Percentiles rank a stretch among this genome's conserved stretches.
Evolutionary conservation across 306 rosid genomes (phyloP).

Genomic region (Prunus armeniaca): DNA sequence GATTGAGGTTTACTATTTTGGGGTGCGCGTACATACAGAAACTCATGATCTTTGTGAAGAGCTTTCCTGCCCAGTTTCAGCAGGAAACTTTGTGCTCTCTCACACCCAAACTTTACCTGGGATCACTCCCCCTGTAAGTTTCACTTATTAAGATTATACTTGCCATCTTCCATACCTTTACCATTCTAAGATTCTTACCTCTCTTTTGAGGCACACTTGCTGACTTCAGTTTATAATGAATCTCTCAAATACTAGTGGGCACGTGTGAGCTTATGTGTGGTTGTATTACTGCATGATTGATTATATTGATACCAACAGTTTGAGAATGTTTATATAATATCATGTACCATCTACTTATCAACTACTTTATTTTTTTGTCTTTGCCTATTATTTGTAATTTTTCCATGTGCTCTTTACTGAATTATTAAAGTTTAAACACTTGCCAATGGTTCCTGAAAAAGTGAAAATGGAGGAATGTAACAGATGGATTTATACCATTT

Average conservation of each 20-base stretch:
- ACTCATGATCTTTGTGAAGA: conserved; percentile 49
- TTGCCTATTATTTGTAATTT: background rate
- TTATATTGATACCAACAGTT: background rate
- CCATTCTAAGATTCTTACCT: background rate
- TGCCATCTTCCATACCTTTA: background rate
- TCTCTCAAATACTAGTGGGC: background rate
- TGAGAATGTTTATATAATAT: background rate
- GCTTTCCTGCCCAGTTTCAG: conserved; percentile 54
- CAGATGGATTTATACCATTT: background rate
- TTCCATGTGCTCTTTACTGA: background rate
- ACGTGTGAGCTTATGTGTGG: background rate
- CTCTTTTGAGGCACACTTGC: background rate
- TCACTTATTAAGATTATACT: conserved; percentile 20
- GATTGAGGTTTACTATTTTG: conserved; percentile 65
- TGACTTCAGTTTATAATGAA: background rate
- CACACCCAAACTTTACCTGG: conserved; percentile 72
- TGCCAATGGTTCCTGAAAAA: background rate
- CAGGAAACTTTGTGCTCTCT: conserved; percentile 61
- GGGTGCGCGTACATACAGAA: conserved; percentile 71
- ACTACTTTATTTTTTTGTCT: background rate
- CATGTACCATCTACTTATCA: background rate
- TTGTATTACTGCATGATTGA: background rate
- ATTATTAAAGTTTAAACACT: background rate
- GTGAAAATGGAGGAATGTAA: background rate
- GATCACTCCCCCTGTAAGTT: conserved; percentile 78